Base-by-base conservation (phyloP, 169 alveolate genomes). In the Theileria equi region DNA sequence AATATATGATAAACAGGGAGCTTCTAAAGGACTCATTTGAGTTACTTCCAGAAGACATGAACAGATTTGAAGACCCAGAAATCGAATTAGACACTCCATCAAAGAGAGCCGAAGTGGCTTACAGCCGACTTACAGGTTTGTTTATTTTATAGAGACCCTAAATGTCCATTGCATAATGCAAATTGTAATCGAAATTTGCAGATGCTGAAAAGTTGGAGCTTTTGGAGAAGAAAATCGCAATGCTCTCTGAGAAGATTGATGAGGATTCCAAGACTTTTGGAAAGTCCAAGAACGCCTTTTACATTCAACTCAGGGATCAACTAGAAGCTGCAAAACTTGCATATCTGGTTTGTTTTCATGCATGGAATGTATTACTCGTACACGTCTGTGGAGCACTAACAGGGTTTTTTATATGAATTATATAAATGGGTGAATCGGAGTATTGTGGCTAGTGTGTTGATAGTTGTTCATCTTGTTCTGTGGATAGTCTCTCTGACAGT, bases 241-340 rank as follows among this genome's bases (percentile, higher is more conserved):
- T 87, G 58, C 82, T 89, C 58, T 70, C 80, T n/a, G 80, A 81
- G 58, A 81, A 65, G 73, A 88, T 89, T n/a, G 92, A 89, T 48
- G 67, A 50, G 41, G 85, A 89, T 52, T 83, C 92, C 52, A 63
- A 76, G 34, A 49, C 85, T 29, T 52, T 54, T 35, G 78, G 89
- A 63, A 89, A 88, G 34, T 44, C 80, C 34, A 84, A 81, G 31
- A 80, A 79, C 38, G 79, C 72, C 62, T 57, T 89, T 62, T 88
- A 82, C 41, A 62, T 89, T 41, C 94, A 89, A 77, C 74, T 89
- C 11, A 70, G 89, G 47, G 94, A 89, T 65, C 88, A 89, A 54
- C 81, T 89, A 35, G 93, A 89, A 50, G 94, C 94, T 0, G 90
- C 94, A 1, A 89, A 88, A 19, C 78, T 81, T n/a, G 91, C 94